A percentile compares a stretch with the other conserved stretches of the same genome.
Conservation (phyloP, 768 basidiomycete species). For the Leccinellum luteum region DNA sequence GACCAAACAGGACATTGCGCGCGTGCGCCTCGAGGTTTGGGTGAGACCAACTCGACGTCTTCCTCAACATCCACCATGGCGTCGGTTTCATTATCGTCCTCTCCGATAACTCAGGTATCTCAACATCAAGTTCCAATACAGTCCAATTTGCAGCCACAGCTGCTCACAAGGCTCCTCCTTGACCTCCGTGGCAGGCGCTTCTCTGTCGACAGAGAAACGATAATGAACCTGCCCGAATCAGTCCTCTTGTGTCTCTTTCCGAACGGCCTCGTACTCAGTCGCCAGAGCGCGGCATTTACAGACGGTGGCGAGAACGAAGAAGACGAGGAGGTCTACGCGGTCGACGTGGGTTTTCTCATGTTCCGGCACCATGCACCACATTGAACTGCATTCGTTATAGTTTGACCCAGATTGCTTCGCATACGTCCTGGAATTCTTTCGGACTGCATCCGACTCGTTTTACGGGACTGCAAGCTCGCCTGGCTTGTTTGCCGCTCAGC, state of each 20-base stretch:
- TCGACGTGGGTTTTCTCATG: slow-evolving; percentile 72
- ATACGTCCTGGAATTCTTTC: slow-evolving; percentile 92
- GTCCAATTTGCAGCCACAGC: slow-evolving; percentile 77
- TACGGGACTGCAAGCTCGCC: slow-evolving; percentile 78
- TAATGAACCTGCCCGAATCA: slow-evolving; percentile 98
- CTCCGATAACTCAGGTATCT: slow-evolving; percentile 54
- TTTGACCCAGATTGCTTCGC: slow-evolving; percentile 97
- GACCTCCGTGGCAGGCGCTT: slow-evolving; percentile 91
- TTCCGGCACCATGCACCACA: slow-evolving; percentile 1
- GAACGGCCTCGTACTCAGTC: slow-evolving; percentile 90
- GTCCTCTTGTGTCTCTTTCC: slow-evolving; percentile 96
- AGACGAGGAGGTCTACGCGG: slow-evolving; percentile 90
- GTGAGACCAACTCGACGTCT: slow-evolving; percentile 14
- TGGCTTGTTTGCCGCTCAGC: slow-evolving; percentile 76
- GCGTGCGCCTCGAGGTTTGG: slow-evolving; percentile 32
- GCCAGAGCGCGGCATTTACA: slow-evolving; percentile 74
- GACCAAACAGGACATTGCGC: slow-evolving; percentile 27
- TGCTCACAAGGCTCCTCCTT: slow-evolving; percentile 84
- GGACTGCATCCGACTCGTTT: slow-evolving; percentile 82
- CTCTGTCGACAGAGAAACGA: slow-evolving; percentile 93
- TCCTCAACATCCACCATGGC: slow-evolving; percentile 33
- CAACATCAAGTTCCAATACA: slow-evolving; percentile 56
- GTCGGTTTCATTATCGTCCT: slow-evolving; percentile 45
- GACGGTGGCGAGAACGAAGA: slow-evolving; percentile 75
- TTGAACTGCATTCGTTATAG: slow-evolving; percentile 39